Base-by-base conservation (phyloP, 1,139 yeast species). In the Candida freyschussii region DNA sequence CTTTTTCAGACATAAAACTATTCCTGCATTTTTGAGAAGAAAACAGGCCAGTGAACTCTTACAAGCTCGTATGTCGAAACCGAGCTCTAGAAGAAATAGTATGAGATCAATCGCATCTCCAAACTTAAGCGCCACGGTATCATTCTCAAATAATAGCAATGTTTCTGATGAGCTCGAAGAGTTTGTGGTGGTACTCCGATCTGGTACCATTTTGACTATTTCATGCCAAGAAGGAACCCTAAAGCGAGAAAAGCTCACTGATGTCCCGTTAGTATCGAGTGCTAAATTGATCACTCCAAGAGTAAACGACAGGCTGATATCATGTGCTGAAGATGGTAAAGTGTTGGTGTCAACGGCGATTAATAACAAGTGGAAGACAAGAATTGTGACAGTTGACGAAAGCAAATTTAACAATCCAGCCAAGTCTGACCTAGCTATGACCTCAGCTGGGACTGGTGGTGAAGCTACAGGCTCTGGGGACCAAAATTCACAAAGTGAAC, bases 251-350 rank as follows among this genome's bases (percentile, higher is more conserved):
- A 45, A 44, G 11, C 27, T 60, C 10, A 48, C 57, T 2, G 25
- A 41, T 9, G 44, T 58, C 7, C 53, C 59, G 14, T 48, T 80
- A 11, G 60, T 64, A 2, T 64, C 77, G 2, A 78, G 80, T 29
- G 70, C 68, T 27, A 70, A 72, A 37, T 56, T 84, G 8, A 54
- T 68, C 6, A 79, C 94, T 0, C 89, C 94, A 4, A 67, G 93
- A 52, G 77, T 83, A 19, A 78, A 75, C 47, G 93, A 83, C 52
- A 65, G 91, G 42, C 62, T 84, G 21, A 73, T 84, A 2, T 73
- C 78, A 37, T 69, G 73, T 25, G 63, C 75, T 3, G 60, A 59
- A 16, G 65, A 66, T 34, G 75, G 72, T 14, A 72, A 71, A 24
- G 47, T 84, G 12, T 58, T 79, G 9, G 76, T 83, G 4, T 80